A percentile compares a stretch with the other conserved stretches of the same genome.
phyloP scores from a whole-genome alignment of 1,284 basidiomycete genomes.

The Ganoderma boninense region DNA sequence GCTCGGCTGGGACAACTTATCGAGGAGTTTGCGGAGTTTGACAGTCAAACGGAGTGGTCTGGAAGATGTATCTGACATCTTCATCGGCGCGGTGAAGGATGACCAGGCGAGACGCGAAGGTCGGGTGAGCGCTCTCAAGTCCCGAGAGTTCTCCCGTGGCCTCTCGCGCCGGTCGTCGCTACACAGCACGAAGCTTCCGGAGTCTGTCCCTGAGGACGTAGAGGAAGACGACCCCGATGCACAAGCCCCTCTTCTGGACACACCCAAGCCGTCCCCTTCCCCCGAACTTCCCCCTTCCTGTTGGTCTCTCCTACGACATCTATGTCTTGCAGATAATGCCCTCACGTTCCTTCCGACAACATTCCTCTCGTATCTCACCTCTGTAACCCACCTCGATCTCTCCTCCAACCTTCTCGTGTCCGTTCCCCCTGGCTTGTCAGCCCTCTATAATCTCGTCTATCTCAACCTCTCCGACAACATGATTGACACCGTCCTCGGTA shows the following conservation, averaged over 20 bases:
- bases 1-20: constrained; percentile 86
- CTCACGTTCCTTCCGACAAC: constrained; percentile 85
- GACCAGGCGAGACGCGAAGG: constrained; percentile 74
- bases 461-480: constrained; percentile 96
- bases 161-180: constrained; percentile 57
- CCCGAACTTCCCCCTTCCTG: constrained; percentile 66
- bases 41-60: constrained; percentile 81
- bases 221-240: constrained; percentile 47
- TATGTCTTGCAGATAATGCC: constrained; percentile 84
- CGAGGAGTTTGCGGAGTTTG: constrained; percentile 76
- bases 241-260: constrained; percentile 34
- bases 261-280: constrained; percentile 36
- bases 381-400: constrained; percentile 88
- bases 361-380: constrained; percentile 75
- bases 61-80: constrained; percentile 84
- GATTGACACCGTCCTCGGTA: constrained; percentile 94
- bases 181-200: constrained; percentile 59
- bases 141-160: constrained; percentile 52
- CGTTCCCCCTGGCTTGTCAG: constrained; percentile 79
- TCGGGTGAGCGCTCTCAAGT: constrained; percentile 54
- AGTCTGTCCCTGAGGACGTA: constrained; percentile 65
- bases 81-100: constrained; percentile 79
- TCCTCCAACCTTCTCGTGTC: constrained; percentile 91
- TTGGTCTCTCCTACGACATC: constrained; percentile 82
- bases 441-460: constrained; percentile 80